Base-by-base conservation (phyloP, 2,329 filamentous ascomycete genomes). In the Pestalotiopsis sp. region DNA sequence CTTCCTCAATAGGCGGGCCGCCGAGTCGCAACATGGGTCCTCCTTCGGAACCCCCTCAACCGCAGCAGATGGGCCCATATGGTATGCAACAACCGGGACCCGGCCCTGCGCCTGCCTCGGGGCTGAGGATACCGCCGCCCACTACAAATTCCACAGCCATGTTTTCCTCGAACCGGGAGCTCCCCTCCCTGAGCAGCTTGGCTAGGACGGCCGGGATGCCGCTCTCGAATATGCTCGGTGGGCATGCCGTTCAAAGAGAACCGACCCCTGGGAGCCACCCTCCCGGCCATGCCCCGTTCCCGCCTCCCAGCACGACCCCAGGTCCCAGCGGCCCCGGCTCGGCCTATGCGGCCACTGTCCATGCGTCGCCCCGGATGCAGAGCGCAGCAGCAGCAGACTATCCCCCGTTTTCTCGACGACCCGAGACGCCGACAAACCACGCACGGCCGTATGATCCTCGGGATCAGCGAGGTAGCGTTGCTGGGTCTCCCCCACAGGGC, bases 391-490 rank as follows among this genome's bases (percentile, higher is more conserved):
- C 45, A 4, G 80, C 88, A 70, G 90, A 92, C 20, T 91, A 75
- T 62, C 68, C 71, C 56, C 70, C 83, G 82, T 65, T 84, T 86
- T 4, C 91, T 87, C 77, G 91, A 71, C 85, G 91, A 70, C 92
- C 92, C 2, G 90, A 92, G 69, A 94, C 92, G 0, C 92, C 69
- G 2, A 57, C 92, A n/a, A 92, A 94, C 59, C 89, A 90, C 70
- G 83, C 86, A 61, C 85, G 88, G 74, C 81, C 82, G 67, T 88
- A 89, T 80, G 84, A 89, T 68, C 62, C 76, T 67, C 74, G 82
- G 72, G 78, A 80, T 73, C 76, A 76, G 71, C 81, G 86, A 74
- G 81, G 80, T 27, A 79, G 80, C 70, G 76, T 81, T 3, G 83
- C 82, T 17, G 83, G 82, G 4, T 88, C 87, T 14, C 86, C 86